Evolutionary conservation across 192 early-diverging fungal genomes (phyloP), one percentile per base, ranked within the genome.

Genomic region (Backusella luteola): DNA sequence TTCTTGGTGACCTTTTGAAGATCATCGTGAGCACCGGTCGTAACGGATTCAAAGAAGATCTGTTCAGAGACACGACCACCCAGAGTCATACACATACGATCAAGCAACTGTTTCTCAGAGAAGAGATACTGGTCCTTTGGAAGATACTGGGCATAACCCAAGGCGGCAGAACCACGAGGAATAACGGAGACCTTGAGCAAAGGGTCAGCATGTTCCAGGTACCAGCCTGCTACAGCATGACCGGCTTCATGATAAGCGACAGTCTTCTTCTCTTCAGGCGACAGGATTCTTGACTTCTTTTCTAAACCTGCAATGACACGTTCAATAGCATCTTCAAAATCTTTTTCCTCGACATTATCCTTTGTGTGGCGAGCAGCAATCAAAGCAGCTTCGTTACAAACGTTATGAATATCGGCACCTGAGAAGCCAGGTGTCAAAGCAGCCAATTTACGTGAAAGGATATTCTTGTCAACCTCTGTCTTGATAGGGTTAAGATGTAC

Each of bases 171-270:
- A 41, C 98, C 97, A 77, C 98, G 92, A 52, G 98, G 98, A 77
- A 99, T 99, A 76, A 99, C 98, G 67, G 95, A 96, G 12, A 99
- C 98, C 86, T 98, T 98, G 38, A 99, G 87, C 68, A 99, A 84
- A 26, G 98, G 98, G 85, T 97, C 94, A 5, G 98, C 96, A 77
- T 98, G 92, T 77, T 96, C 89, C 66, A 99, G 84, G 81, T 94
- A 99, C 98, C 98, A 99, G 41, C 98, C 98, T 14, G 93, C 94
- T 73, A 99, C 95, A 29, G 98, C 98, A 80, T 99, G 98, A 3
- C 98, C 98, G 14, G 98, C 98, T 87, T 99, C 98, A 85, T 99
- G 98, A 84, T 99, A 97, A 19, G 98, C 98, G 52, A 99, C 97
- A 35, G 95, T 97, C 89, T 94, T 97, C 90, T 99, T 99, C 86